These are phyloP conservation scores for Schrenkiella parvula DNA, from an alignment of 345 rosid species.

Conservation along the genomic window DNA sequence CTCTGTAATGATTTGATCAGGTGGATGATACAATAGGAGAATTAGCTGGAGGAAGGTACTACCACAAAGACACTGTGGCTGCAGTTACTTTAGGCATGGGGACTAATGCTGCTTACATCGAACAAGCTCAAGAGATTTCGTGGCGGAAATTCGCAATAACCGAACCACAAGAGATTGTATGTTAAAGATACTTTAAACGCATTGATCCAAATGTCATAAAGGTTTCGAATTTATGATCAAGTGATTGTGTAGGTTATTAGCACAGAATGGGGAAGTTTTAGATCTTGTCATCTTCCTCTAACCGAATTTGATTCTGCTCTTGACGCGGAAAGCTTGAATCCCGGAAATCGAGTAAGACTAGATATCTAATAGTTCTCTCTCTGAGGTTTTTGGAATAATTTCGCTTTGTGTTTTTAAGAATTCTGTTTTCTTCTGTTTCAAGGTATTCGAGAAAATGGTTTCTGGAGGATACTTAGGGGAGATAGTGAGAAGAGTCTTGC, in stretches of 20 bases:
- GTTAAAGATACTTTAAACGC: background rate
- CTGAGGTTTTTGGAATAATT: background rate
- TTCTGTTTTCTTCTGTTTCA: background rate
- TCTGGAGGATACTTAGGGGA: constrained; percentile 72
- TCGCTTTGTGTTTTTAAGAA: background rate
- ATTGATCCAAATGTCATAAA: background rate
- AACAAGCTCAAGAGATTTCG: constrained; percentile 40
- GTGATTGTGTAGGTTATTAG: constrained; percentile 43
- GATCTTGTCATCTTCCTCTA: constrained; percentile 44
- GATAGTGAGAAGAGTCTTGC: constrained; percentile 63
- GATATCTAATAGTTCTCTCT: background rate
- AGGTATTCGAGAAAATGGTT: constrained; percentile 61
- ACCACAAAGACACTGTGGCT: constrained; percentile 48
- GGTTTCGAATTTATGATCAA: background rate
- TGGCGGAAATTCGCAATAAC: constrained; percentile 29
- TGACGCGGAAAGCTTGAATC: constrained; percentile 52
- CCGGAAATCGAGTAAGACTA: constrained; percentile 38
- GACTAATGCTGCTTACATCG: constrained; percentile 55
- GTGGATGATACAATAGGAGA: constrained; percentile 51
- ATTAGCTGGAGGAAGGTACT: constrained; percentile 62
- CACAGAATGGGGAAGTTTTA: constrained; percentile 65
- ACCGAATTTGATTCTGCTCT: constrained; percentile 52
- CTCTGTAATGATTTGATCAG: constrained; percentile 30
- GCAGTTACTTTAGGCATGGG: constrained; percentile 54
- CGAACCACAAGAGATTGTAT: constrained; percentile 44